Evolutionary conservation across 179 eudicot genomes (phyloP), one percentile per base, ranked within the genome.

Genomic region (Dionaea muscipula): DNA sequence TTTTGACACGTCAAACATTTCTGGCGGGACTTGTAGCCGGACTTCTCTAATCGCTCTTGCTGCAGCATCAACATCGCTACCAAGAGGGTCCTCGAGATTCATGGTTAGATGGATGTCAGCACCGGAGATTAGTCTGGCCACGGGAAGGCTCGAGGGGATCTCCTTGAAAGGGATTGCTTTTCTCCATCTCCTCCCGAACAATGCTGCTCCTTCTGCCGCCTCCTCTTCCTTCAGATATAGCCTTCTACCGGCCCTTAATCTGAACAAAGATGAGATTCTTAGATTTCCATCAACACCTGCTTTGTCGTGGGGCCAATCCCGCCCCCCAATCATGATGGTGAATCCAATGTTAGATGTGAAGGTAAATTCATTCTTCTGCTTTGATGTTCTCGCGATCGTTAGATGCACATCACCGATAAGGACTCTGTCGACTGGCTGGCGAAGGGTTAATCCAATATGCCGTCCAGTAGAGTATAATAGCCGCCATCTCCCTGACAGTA

Each of bases 401-500:
- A 87, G 73, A 61, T 69, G 70, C 31, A 70, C 90, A 23, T 82
- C 75, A 3, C 85, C 81, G n/a, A 87, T 76, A 33, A 87, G 85
- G 60, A 69, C 81, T 55, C 96, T 67, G 24, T 73, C 53, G 52
- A 75, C 64, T 52, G 94, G 86, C 63, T 87, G 90, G 18, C 94
- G 72, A 13, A 83, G 68, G 57, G 98, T 93, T 27, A 88, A 67
- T 21, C 99, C 98, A 37, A 93, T 79, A 60, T 87, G 96, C 56
- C 85, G 73, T 11, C 96, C 99, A 0, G 96, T 87, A 64, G 78
- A 67, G 63, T 82, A 84, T 35, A 93, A 66, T 4, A 93, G 73
- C 41, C 99, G 96, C 99, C 99, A 93, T 74, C 74, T 87, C 43
- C 96, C 99, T 1, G 89, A 96, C 37, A 93, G 68, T 64, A 82